phyloP scores from a whole-genome alignment of 2,329 filamentous ascomycete genomes.

The Hysterium pulicare region DNA sequence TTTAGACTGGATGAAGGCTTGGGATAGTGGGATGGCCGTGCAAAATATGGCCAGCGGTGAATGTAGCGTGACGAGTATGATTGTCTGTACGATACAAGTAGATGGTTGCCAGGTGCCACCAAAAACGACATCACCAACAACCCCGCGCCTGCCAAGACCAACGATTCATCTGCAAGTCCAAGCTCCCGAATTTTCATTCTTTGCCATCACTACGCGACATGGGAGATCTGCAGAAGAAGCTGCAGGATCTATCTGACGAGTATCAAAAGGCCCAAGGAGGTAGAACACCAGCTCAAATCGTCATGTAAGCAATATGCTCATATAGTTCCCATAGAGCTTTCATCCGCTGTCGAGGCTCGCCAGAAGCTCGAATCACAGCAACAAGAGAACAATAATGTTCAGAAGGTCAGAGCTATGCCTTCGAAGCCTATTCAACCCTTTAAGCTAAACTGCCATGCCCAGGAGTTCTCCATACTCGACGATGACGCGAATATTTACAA shows the following conservation, averaged over 20 bases:
- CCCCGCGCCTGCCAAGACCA: background rate
- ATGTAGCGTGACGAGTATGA: too few species aligned
- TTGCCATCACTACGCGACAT: slow-evolving; percentile 15
- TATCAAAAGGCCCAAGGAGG: slow-evolving; percentile 85
- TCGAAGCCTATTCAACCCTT: too few species aligned
- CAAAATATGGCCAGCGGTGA: too few species aligned
- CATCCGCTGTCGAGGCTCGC: slow-evolving; percentile 69
- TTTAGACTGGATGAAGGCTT: too few species aligned
- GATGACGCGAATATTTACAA: slow-evolving; percentile 93
- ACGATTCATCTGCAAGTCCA: background rate
- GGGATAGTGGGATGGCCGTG: too few species aligned
- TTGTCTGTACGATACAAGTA: too few species aligned
- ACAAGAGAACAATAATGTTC: slow-evolving; percentile 86
- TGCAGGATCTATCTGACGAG: slow-evolving; percentile 82
- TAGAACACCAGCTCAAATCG: too few species aligned
- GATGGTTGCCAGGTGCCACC: slow-evolving; percentile 5
- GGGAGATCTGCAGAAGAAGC: slow-evolving; percentile 65
- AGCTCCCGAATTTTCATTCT: too few species aligned
- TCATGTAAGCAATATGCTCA: slow-evolving; percentile 10
- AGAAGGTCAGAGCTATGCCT: slow-evolving; percentile 57
- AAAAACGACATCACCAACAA: slow-evolving; percentile 17
- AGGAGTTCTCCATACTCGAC: slow-evolving; percentile 79
- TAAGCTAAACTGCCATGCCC: background rate
- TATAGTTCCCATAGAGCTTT: slow-evolving; percentile 62
- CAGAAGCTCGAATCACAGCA: slow-evolving; percentile 93